A percentile compares a stretch with the other conserved stretches of the same genome.
These are phyloP conservation scores for Monascus purpureus DNA, from an alignment of 495 filamentous ascomycete species.

Conservation along the genomic window DNA sequence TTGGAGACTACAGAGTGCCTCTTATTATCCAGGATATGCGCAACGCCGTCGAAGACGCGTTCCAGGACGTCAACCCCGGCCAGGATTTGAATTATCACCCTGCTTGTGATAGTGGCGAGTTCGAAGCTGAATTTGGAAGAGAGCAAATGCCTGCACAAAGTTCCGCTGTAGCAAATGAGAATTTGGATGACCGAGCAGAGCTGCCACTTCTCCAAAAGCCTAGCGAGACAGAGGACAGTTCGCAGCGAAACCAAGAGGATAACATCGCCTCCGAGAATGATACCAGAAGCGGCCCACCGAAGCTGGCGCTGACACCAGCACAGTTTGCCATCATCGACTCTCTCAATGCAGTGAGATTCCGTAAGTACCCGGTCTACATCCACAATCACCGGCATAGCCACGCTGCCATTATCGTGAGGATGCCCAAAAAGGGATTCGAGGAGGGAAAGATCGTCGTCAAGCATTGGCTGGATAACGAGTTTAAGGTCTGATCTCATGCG, in stretches of 20 bases:
- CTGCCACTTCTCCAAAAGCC: background rate
- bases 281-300: slow-evolving; percentile 33
- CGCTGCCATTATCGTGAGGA: slow-evolving; percentile 78
- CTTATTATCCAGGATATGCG: slow-evolving; percentile 60
- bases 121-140: slow-evolving; percentile 6
- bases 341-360: slow-evolving; percentile 60
- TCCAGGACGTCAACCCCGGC: slow-evolving; percentile 51
- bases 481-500: slow-evolving; percentile 41
- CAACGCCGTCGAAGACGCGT: slow-evolving; percentile 56
- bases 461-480: slow-evolving; percentile 71
- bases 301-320: slow-evolving; percentile 57
- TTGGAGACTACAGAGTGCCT: slow-evolving; percentile 58
- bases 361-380: slow-evolving; percentile 78
- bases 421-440: slow-evolving; percentile 42
- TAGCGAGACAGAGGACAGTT: background rate
- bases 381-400: slow-evolving; percentile 69
- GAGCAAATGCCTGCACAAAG: background rate
- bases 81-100: slow-evolving; percentile 50
- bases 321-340: slow-evolving; percentile 76
- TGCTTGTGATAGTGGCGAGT: no score
- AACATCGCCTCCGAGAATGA: background rate
- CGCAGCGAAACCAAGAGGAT: background rate
- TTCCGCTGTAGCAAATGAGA: background rate
- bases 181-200: background rate
- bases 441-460: slow-evolving; percentile 68